Base-by-base conservation (phyloP, 108 stramenopile genomes). In the Bacterosira constricta region DNA sequence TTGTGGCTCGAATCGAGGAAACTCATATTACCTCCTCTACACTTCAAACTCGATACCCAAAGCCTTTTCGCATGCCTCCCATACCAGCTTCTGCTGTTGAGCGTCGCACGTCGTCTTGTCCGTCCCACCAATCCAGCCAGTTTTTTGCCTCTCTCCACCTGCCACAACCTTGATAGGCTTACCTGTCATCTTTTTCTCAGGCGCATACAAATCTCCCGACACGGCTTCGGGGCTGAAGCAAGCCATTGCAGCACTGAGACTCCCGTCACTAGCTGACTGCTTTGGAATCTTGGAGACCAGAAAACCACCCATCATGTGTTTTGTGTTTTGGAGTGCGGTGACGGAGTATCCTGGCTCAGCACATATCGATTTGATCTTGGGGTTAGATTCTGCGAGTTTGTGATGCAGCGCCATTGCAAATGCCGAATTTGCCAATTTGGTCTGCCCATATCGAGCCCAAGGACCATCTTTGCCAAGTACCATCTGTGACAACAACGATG, bases 401-500 rank as follows among this genome's bases (percentile, higher is more conserved):
- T 85, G 59, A 23, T 58, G 30, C n/a, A 90, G 67, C 10, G 77
- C 86, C 55, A 63, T 55, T 36, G 89, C 63, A 62, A 86, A 90
- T 8, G 79, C 74, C 4, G 78, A 50, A 60, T 90, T 87, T 52
- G 86, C 84, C 36, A 90, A 67, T 52, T 90, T 90, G 36, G 83
- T 56, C 47, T 85, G 86, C 37, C 73, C 65, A 65, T 88, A 88
- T 15, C 87, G 66, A 18, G 20, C 45, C 75, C 77, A 84, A 18
- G 63, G 79, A 3, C 44, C 84, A 21, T 71, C 81, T 29, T 57
- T 46, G 1, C 54, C 57, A 2, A 47, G 29, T 12, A 36, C 6
- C 1, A 51, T 34, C 3, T 72, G 46, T n/a, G 41, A 44, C 11
- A 73, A 12, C 6, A 84, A 66, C 71, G 54, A 63, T 11, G 41